Evolutionary conservation across 1,284 basidiomycete genomes (phyloP).

Genomic region (Ceratobasidium sp.): DNA sequence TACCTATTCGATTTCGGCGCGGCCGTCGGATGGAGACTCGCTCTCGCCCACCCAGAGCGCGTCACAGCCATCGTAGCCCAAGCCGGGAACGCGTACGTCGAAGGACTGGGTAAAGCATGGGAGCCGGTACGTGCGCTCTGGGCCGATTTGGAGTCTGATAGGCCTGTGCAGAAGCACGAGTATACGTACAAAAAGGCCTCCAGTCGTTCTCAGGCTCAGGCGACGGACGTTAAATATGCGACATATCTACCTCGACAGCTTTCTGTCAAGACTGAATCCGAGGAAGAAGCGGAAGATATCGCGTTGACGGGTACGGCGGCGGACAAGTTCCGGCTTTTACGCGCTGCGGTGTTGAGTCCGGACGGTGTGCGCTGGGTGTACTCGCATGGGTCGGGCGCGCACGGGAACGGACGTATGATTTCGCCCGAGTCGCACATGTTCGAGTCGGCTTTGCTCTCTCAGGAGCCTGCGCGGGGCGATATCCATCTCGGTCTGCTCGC

Average conservation of each 20-base stretch:
- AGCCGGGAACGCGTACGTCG: slow-evolving; percentile 66
- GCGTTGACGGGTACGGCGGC: slow-evolving; percentile 21
- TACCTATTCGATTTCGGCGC: slow-evolving; percentile 69
- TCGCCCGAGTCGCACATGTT: slow-evolving; percentile 52
- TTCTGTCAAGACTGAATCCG: neutral
- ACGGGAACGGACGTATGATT: slow-evolving; percentile 51
- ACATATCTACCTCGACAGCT: slow-evolving; percentile 49
- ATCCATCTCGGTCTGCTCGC: slow-evolving; percentile 64
- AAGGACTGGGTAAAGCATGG: slow-evolving; percentile 63
- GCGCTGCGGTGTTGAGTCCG: slow-evolving; percentile 27
- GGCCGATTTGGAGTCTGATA: slow-evolving; percentile 51
- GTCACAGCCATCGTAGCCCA: slow-evolving; percentile 65
- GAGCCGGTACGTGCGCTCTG: slow-evolving; percentile 59
- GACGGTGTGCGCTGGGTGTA: slow-evolving; percentile 34
- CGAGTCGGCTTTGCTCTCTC: slow-evolving; percentile 31
- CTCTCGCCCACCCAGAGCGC: slow-evolving; percentile 61
- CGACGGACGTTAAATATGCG: too few species aligned
- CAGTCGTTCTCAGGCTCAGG: neutral
- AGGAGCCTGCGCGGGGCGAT: slow-evolving; percentile 51
- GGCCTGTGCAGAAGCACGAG: slow-evolving; percentile 8
- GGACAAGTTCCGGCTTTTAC: slow-evolving; percentile 24
- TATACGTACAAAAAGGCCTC: slow-evolving; percentile 40
- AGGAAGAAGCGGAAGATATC: neutral
- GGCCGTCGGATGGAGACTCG: slow-evolving; percentile 62
- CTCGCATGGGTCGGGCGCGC: slow-evolving; percentile 23